These are phyloP conservation scores for Penicillium sp. DNA, from an alignment of 2,329 filamentous ascomycete genomes.

Conservation along the genomic window DNA sequence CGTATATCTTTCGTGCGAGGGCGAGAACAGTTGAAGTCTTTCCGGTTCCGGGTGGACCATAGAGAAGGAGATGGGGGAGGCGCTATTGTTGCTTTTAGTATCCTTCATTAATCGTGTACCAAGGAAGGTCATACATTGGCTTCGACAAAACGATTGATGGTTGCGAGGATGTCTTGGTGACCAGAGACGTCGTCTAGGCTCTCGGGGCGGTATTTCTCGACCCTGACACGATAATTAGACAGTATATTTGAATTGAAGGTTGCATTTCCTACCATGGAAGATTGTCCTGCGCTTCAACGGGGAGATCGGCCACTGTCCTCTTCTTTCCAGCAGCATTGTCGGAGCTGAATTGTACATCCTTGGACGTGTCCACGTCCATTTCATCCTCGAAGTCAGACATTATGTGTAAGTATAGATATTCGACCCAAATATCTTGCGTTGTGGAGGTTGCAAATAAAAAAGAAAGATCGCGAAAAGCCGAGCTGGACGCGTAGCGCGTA, in stretches of 20 bases:
- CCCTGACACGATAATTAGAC: constrained; percentile 53
- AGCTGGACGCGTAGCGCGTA: constrained; percentile 42
- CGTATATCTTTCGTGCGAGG: constrained; percentile 90
- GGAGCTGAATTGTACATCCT: constrained; percentile 66
- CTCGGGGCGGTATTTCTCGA: constrained; percentile 93
- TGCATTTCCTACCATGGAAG: constrained; percentile 71
- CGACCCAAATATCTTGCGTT: neutral
- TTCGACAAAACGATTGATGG: constrained; percentile 97
- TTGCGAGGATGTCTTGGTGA: constrained; percentile 94
- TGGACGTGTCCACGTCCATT: constrained; percentile 65
- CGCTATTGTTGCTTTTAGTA: constrained; percentile 48
- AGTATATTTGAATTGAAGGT: fast-evolving
- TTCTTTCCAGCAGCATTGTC: constrained; percentile 74
- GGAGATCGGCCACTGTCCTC: constrained; percentile 85
- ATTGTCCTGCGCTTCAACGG: constrained; percentile 89
- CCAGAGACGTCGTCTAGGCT: constrained; percentile 91
- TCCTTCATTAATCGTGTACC: neutral
- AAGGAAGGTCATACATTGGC: constrained; percentile 61
- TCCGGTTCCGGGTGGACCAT: constrained; percentile 92
- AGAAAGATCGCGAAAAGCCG: constrained; percentile 10
- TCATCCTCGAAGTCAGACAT: constrained; percentile 63
- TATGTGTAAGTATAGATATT: constrained; percentile 10
- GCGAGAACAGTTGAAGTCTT: constrained; percentile 97
- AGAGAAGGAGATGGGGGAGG: constrained; percentile 91
- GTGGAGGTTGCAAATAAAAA: neutral